These are phyloP conservation scores for Globisporangium camurandrum DNA, from an alignment of 352 stramenopile genomes.

Conservation along the genomic window DNA sequence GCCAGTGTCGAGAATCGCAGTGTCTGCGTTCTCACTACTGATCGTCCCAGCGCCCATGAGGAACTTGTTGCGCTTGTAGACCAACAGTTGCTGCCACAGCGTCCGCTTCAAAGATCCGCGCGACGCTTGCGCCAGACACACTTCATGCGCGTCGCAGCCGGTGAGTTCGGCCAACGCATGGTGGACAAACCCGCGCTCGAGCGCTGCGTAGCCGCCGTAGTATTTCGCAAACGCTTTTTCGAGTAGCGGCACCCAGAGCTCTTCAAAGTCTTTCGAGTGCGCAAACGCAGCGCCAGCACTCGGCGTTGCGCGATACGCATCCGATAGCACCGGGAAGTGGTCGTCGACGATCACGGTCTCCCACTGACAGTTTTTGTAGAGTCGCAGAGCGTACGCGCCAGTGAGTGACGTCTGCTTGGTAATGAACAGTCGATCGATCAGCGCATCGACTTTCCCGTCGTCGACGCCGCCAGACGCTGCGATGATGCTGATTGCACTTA, in stretches of 20 bases:
- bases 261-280: constrained; percentile 82
- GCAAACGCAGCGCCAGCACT: constrained; percentile 82
- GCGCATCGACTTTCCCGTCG: constrained; percentile 81
- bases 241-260: constrained; percentile 90
- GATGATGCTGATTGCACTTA: constrained; percentile 89
- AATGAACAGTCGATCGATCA: constrained; percentile 88
- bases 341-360: constrained; percentile 91
- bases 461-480: constrained; percentile 83
- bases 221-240: constrained; percentile 93
- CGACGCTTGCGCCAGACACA: constrained; percentile 77
- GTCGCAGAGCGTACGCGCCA: constrained; percentile 85
- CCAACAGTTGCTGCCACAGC: constrained; percentile 87
- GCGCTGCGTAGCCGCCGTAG: constrained; percentile 78
- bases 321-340: constrained; percentile 77
- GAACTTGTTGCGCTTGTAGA: constrained; percentile 84
- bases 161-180: constrained; percentile 86
- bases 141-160: constrained; percentile 81
- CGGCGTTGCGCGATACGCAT: constrained; percentile 31
- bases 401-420: constrained; percentile 87
- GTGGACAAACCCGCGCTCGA: constrained; percentile 88
- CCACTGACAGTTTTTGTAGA: constrained; percentile 92
- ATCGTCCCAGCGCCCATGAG: constrained; percentile 88
- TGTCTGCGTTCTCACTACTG: constrained; percentile 75
- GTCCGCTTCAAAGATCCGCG: constrained; percentile 83
- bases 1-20: constrained; percentile 83